Percentiles rank a stretch among this genome's conserved stretches.
phyloP scores from a whole-genome alignment of 2,329 filamentous ascomycete genomes.

The Aureobasidium sp. region DNA sequence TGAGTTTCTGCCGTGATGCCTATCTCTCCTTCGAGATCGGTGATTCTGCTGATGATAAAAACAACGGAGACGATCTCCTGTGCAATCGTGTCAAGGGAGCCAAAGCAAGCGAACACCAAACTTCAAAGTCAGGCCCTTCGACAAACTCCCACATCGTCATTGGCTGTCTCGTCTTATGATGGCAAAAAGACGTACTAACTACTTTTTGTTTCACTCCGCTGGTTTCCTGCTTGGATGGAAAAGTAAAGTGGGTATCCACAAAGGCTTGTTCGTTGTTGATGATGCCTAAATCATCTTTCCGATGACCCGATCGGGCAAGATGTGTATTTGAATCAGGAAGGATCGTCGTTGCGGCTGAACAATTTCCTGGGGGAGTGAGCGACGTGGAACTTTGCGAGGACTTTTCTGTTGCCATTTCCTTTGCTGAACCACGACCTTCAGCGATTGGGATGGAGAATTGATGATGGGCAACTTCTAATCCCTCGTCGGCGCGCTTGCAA shows the following conservation, averaged over 20 bases:
- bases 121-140: background rate
- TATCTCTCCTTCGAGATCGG: background rate
- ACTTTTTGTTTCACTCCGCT: background rate
- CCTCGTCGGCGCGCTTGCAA: background rate
- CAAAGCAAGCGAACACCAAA: background rate
- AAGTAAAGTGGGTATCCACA: background rate
- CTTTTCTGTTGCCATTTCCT: background rate
- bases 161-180: background rate
- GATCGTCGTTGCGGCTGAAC: conserved; percentile 7
- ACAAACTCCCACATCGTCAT: background rate
- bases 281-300: background rate
- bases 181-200: background rate
- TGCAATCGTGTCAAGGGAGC: background rate
- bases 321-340: background rate
- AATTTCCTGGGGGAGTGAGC: background rate
- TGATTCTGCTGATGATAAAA: background rate
- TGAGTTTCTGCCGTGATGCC: background rate
- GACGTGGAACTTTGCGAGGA: background rate
- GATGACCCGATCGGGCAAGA: background rate
- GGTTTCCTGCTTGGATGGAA: background rate
- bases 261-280: background rate
- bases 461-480: background rate
- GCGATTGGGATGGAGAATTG: background rate
- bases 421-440: background rate
- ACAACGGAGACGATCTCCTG: background rate